These are phyloP conservation scores for Dendrostoma leiphaemia DNA, from an alignment of 2,329 filamentous ascomycete genomes.

Conservation along the genomic window DNA sequence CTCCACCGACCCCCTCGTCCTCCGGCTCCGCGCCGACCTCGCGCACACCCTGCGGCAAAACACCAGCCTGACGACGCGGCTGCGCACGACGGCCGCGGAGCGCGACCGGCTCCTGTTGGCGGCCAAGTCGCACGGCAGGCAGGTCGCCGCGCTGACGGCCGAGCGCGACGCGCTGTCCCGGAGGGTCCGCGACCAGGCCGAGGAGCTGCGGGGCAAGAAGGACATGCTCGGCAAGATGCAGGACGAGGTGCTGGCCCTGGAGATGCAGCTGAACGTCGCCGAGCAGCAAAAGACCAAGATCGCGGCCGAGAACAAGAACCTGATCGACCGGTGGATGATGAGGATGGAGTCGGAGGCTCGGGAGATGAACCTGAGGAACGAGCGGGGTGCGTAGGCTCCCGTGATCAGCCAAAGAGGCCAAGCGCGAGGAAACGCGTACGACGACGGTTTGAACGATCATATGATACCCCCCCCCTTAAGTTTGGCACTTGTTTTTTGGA, in stretches of 20 bases:
- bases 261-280: slow-evolving; percentile 82
- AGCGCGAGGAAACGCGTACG: neutral
- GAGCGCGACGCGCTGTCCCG: slow-evolving; percentile 62
- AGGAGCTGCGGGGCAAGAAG: slow-evolving; percentile 80
- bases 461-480: no score
- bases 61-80: slow-evolving; percentile 61
- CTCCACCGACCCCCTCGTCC: slow-evolving; percentile 28
- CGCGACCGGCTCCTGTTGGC: slow-evolving; percentile 57
- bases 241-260: slow-evolving; percentile 86
- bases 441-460: neutral
- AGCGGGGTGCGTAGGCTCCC: no score
- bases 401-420: no score
- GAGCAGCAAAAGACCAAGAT: slow-evolving; percentile 73
- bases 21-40: slow-evolving; percentile 64
- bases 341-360: slow-evolving; percentile 84
- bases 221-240: slow-evolving; percentile 86
- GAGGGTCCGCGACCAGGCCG: slow-evolving; percentile 75
- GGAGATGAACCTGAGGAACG: slow-evolving; percentile 72
- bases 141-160: slow-evolving; percentile 59
- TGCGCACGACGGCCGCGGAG: slow-evolving; percentile 63
- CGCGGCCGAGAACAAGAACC: slow-evolving; percentile 79
- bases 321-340: slow-evolving; percentile 90
- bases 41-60: slow-evolving; percentile 75
- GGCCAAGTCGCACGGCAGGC: slow-evolving; percentile 56
- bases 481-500: no score